These are phyloP conservation scores for Amanita phalloides DNA, from an alignment of 768 basidiomycete genomes.

Conservation along the genomic window DNA sequence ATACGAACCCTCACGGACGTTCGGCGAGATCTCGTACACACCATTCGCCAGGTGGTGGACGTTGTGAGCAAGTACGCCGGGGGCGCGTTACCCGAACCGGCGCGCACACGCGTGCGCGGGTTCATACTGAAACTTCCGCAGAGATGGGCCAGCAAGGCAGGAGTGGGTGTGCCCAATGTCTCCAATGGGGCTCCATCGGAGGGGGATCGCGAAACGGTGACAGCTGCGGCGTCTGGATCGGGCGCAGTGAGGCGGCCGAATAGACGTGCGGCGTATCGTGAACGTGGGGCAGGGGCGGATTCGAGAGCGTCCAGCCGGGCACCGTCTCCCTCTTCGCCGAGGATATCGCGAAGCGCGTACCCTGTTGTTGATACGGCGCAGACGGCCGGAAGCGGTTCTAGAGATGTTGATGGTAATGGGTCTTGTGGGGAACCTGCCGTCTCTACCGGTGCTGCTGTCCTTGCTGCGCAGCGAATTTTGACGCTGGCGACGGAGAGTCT, in stretches of 20 bases:
- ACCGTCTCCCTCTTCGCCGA: conserved; percentile 12
- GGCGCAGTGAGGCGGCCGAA: conserved; percentile 20
- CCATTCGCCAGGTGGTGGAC: conserved; percentile 82
- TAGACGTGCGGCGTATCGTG: conserved; percentile 24
- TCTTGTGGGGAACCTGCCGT: conserved; percentile 11
- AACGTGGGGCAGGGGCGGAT: conserved; percentile 25
- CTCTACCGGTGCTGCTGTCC: conserved; percentile 46
- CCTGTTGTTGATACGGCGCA: neutral
- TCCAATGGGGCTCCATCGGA: neutral
- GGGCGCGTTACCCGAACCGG: conserved; percentile 77
- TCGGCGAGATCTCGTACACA: conserved; percentile 77
- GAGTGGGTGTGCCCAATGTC: conserved; percentile 7
- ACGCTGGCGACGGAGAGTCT: conserved; percentile 83
- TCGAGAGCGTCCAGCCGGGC: conserved; percentile 19
- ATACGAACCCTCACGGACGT: conserved; percentile 63
- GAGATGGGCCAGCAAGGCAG: conserved; percentile 54
- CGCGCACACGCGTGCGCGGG: conserved; percentile 57
- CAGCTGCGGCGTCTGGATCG: conserved; percentile 22
- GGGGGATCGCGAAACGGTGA: conserved; percentile 19
- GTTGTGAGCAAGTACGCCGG: conserved; percentile 83
- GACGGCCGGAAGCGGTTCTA: conserved; percentile 4
- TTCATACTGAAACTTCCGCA: conserved; percentile 77
- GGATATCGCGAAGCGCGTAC: neutral
- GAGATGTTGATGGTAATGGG: conserved; percentile 7
- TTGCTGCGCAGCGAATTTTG: conserved; percentile 73